Percentiles rank a stretch among this genome's conserved stretches.
phyloP scores from a whole-genome alignment of 1,284 basidiomycete species.

The Moesziomyces globuligerus region DNA sequence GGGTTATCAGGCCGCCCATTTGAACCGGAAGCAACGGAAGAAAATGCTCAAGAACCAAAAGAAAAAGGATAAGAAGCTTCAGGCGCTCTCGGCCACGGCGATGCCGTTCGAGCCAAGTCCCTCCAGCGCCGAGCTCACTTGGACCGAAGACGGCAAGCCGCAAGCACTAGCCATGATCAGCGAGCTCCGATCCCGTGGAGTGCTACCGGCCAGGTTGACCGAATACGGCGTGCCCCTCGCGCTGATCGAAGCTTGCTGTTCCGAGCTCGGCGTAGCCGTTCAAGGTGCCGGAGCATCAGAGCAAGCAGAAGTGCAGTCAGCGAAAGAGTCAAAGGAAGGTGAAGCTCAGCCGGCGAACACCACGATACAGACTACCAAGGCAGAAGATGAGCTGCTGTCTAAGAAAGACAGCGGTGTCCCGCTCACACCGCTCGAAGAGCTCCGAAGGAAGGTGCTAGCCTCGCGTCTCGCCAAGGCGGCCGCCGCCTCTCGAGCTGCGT shows the following conservation, averaged over 20 bases:
- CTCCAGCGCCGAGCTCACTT: background rate
- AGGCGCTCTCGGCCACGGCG: background rate
- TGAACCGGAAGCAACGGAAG: conserved; percentile 11
- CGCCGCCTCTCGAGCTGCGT: conserved; percentile 1
- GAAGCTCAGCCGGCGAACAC: background rate
- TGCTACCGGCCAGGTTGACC: conserved; percentile 20
- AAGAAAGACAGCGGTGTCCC: conserved; percentile 21
- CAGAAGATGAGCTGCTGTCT: conserved; percentile 20
- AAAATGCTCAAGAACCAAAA: conserved; percentile 25
- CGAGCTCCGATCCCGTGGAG: conserved; percentile 20
- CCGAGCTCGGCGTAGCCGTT: conserved; percentile 15
- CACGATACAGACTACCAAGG: conserved; percentile 13
- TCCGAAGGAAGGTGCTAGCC: conserved; percentile 33
- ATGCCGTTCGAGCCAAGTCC: background rate
- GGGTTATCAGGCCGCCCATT: background rate
- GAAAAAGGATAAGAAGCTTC: conserved; percentile 26
- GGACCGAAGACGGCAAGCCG: conserved; percentile 27
- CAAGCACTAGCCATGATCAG: conserved; percentile 24
- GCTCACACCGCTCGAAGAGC: conserved; percentile 30
- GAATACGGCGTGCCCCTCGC: conserved; percentile 18
- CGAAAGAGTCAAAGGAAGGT: background rate
- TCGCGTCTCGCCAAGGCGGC: conserved; percentile 28
- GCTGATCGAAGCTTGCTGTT: conserved; percentile 29
- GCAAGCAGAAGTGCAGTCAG: background rate
- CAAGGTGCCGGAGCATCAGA: background rate